Conservation (phyloP, 148 eudicot genomes). For the Rhododendron vialii region DNA sequence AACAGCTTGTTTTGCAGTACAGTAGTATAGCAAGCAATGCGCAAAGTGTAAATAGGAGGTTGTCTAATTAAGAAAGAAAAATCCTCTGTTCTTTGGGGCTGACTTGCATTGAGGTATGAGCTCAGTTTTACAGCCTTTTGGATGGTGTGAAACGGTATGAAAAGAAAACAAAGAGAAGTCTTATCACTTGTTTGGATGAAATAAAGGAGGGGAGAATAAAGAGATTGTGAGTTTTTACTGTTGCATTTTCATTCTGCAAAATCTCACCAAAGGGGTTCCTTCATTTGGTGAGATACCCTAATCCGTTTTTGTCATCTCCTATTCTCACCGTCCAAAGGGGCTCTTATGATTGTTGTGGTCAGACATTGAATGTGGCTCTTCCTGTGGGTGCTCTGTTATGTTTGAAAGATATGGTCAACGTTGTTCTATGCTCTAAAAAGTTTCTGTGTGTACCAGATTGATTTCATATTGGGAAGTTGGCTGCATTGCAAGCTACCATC, state of each 20-base stretch:
- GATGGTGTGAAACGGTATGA: background rate
- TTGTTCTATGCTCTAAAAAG: background rate
- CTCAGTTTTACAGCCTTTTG: background rate
- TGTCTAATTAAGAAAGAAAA: background rate
- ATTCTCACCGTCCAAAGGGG: background rate
- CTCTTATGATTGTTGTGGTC: background rate
- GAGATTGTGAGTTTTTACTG: background rate
- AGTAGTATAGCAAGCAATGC: background rate
- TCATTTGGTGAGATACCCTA: background rate
- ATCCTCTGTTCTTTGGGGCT: background rate
- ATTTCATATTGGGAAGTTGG: constrained; percentile 74
- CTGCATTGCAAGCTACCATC: constrained; percentile 70
- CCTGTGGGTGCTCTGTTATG: background rate
- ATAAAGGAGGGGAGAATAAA: background rate
- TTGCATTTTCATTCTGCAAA: background rate
- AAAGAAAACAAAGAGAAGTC: background rate
- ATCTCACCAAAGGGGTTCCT: background rate
- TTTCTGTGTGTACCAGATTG: constrained; percentile 47
- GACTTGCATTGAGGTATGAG: background rate
- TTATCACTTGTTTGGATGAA: background rate
- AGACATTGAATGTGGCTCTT: background rate
- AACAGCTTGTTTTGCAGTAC: background rate
- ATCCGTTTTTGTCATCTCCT: background rate
- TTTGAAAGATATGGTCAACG: background rate
- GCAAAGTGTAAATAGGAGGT: background rate